These are phyloP conservation scores for Cochlearia excelsa DNA, from an alignment of 345 rosid genomes.

Conservation along the genomic window DNA sequence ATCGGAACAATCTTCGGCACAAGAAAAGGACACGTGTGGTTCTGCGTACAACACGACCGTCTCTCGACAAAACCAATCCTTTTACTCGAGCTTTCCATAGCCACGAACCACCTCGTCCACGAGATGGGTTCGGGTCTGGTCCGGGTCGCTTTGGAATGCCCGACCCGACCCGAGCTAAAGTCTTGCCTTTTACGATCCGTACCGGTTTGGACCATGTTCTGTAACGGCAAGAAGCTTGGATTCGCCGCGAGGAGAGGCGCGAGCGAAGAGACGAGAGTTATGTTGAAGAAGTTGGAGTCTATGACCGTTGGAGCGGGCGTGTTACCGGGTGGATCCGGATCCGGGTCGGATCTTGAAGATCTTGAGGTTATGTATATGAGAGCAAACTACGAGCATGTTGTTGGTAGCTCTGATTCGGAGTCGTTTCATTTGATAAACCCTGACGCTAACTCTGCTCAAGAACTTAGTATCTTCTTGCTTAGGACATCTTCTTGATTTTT, in stretches of 20 bases:
- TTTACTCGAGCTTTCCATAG: slow-evolving; percentile 72
- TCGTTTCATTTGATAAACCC: slow-evolving; percentile 80
- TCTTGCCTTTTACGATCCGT: slow-evolving; percentile 61
- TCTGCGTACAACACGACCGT: slow-evolving; percentile 79
- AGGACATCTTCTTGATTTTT: slow-evolving; percentile 33
- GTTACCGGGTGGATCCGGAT: slow-evolving; percentile 46
- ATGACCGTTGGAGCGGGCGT: slow-evolving; percentile 80
- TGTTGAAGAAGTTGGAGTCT: slow-evolving; percentile 70
- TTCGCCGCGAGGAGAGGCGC: slow-evolving; percentile 54
- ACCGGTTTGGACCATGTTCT: slow-evolving; percentile 65
- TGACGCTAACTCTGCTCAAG: slow-evolving; percentile 69
- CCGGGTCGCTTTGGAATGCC: slow-evolving; percentile 72
- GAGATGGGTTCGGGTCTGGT: slow-evolving; percentile 76
- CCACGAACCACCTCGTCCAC: slow-evolving; percentile 55
- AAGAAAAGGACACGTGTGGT: slow-evolving; percentile 84
- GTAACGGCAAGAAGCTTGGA: slow-evolving; percentile 66
- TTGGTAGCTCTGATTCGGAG: slow-evolving; percentile 70
- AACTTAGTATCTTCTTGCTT: slow-evolving; percentile 81
- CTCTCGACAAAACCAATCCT: slow-evolving; percentile 66
- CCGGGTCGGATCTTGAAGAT: slow-evolving; percentile 36
- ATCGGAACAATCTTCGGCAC: slow-evolving; percentile 77
- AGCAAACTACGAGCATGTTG: slow-evolving; percentile 78
- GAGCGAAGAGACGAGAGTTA: slow-evolving; percentile 43
- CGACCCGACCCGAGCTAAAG: slow-evolving; percentile 44
- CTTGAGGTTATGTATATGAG: slow-evolving; percentile 75